Evolutionary conservation across 495 filamentous ascomycete species (phyloP).

Genomic region (Choiromyces venosus): DNA sequence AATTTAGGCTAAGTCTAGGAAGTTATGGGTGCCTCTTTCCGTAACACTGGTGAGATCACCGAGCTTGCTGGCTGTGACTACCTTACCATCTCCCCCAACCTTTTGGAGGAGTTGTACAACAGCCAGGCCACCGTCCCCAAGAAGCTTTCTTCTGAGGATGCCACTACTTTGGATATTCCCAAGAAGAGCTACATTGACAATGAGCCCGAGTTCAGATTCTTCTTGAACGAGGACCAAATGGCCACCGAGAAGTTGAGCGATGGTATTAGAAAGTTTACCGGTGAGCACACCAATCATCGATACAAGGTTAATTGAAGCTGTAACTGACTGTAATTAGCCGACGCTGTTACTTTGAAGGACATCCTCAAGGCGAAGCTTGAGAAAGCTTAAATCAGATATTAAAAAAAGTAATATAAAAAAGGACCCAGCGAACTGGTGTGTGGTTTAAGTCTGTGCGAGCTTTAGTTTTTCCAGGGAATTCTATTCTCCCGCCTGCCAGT

Average conservation of each 20-base stretch:
- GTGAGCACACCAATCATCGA: conserved; percentile 17
- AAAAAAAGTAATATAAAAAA: neutral
- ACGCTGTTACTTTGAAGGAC: conserved; percentile 86
- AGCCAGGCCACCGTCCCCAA: conserved; percentile 70
- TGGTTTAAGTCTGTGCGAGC: neutral
- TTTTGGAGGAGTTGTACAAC: conserved; percentile 89
- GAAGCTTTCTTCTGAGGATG: conserved; percentile 75
- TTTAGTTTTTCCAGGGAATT: neutral
- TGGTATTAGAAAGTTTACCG: conserved; percentile 96
- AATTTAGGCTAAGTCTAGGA: conserved; percentile 41
- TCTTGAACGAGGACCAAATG: conserved; percentile 99
- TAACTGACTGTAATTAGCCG: conserved; percentile 50
- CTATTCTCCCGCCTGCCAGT: neutral
- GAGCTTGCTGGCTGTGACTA: conserved; percentile 98
- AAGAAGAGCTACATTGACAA: conserved; percentile 88
- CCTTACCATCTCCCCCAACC: conserved; percentile 92
- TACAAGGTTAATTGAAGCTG: neutral
- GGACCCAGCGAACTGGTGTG: neutral
- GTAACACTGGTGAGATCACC: conserved; percentile 90
- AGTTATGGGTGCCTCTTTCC: conserved; percentile 99
- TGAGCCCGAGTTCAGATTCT: conserved; percentile 90
- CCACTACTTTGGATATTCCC: conserved; percentile 63
- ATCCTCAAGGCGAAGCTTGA: conserved; percentile 71
- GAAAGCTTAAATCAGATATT: neutral
- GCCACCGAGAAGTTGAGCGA: conserved; percentile 97